Conservation (phyloP, 352 stramenopile species). For the Thalassiosira pacifica region DNA sequence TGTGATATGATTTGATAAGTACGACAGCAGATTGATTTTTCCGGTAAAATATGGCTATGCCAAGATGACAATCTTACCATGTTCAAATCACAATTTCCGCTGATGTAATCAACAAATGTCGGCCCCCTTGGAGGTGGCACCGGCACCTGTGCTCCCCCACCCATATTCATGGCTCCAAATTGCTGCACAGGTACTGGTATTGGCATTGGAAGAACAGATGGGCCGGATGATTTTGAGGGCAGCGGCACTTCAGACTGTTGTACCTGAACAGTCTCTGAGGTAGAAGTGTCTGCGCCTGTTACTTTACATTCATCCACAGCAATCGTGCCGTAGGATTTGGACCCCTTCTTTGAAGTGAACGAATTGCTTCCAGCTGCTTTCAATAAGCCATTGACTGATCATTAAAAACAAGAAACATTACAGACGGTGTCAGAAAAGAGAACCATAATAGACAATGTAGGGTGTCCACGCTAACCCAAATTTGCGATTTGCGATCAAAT, state of each 20-base stretch:
- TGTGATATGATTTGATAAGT: too few relatives aligned
- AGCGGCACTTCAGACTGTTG: not conserved
- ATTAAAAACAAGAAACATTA: not conserved
- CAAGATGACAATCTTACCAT: conserved; percentile 29
- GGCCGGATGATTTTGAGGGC: too few relatives aligned
- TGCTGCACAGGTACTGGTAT: conserved; percentile 10
- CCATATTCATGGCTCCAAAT: conserved; percentile 40
- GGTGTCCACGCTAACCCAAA: too few relatives aligned
- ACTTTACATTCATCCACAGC: conserved; percentile 50
- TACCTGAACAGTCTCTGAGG: too few relatives aligned
- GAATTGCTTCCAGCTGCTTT: conserved; percentile 10
- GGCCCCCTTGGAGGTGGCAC: conserved; percentile 47
- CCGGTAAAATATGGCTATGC: not conserved
- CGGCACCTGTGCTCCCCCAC: conserved; percentile 4
- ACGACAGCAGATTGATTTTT: too few relatives aligned
- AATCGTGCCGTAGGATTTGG: conserved; percentile 50
- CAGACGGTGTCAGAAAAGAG: not conserved
- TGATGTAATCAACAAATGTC: conserved; percentile 87
- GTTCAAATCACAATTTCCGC: conserved; percentile 87
- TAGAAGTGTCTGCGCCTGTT: conserved; percentile 22
- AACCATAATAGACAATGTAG: conserved; percentile 10
- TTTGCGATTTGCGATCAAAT: too few relatives aligned
- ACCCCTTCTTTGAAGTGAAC: conserved; percentile 38
- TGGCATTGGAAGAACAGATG: conserved; percentile 31
- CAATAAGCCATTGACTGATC: conserved; percentile 62